Evolutionary conservation across 306 rosid species (phyloP).

Genomic region (Sphenostylis stenocarpa): DNA sequence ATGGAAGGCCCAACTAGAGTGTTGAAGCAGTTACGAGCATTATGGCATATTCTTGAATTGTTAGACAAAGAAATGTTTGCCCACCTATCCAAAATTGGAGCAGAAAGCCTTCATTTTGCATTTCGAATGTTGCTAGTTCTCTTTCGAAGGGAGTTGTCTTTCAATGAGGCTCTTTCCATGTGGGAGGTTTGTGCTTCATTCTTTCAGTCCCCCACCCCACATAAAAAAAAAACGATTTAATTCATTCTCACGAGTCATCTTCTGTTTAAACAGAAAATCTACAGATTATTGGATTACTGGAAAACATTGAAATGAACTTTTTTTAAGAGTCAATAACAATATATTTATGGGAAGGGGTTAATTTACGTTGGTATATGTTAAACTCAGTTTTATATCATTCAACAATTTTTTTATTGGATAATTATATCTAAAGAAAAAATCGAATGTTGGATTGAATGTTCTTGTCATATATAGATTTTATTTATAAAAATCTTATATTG

Average conservation of each 20-base stretch:
- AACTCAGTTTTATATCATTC: neutral
- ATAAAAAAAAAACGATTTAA: too few relatives aligned
- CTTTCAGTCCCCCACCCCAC: neutral
- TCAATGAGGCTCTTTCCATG: conserved; percentile 87
- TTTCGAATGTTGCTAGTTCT: conserved; percentile 95
- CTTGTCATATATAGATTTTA: neutral
- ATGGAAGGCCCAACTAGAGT: conserved; percentile 98
- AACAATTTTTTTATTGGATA: neutral
- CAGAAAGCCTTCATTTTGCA: conserved; percentile 97
- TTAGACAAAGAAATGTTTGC: conserved; percentile 75
- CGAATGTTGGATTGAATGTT: neutral
- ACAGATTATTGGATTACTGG: conserved; percentile 18
- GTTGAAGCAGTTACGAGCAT: conserved; percentile 79
- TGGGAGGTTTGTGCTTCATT: conserved; percentile 84
- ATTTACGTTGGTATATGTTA: too few relatives aligned
- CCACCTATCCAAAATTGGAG: conserved; percentile 86
- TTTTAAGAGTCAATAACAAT: neutral
- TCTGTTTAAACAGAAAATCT: neutral
- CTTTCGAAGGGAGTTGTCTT: conserved; percentile 89
- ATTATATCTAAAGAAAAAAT: neutral
- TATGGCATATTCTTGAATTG: conserved; percentile 84
- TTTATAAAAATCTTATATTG: neutral
- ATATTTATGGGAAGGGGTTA: too few relatives aligned
- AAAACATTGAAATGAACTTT: conserved; percentile 5
- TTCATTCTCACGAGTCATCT: too few relatives aligned